These are phyloP conservation scores for Aspergillus costaricaensis DNA, from an alignment of 2,329 filamentous ascomycete species.

Conservation along the genomic window DNA sequence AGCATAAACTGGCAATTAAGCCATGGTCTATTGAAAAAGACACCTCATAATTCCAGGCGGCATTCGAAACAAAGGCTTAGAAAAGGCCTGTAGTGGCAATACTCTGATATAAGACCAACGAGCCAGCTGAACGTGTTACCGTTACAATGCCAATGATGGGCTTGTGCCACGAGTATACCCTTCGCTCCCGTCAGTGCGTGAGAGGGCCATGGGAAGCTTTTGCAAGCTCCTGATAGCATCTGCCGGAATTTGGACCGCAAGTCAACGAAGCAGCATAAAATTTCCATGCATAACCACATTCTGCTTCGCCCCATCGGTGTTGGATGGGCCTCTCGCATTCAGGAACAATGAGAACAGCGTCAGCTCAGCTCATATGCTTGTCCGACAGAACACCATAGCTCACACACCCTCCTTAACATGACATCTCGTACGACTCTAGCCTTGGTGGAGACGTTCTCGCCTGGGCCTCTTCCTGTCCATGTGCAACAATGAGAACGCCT, in stretches of 20 bases:
- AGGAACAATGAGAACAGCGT: background rate
- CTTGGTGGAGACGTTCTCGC: background rate
- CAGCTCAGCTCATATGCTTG: background rate
- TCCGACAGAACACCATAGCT: background rate
- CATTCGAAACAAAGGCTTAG: background rate
- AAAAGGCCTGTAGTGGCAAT: background rate
- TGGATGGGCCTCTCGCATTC: background rate
- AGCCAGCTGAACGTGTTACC: constrained; percentile 4
- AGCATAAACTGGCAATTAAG: background rate
- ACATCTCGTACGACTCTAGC: background rate
- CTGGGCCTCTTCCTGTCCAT: background rate
- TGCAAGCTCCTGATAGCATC: background rate
- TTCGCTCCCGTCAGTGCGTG: background rate
- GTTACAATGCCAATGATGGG: constrained; percentile 4
- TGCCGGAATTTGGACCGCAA: background rate
- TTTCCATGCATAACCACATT: background rate
- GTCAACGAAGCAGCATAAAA: background rate
- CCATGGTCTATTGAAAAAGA: background rate
- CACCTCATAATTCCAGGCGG: background rate
- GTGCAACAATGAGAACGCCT: background rate
- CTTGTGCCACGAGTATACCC: background rate
- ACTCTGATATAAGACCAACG: background rate
- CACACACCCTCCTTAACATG: background rate
- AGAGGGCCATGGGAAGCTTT: background rate
- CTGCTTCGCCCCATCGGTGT: background rate